Conservation (phyloP, 176 grass and related monocot species). For the Elaeis guineensis region DNA sequence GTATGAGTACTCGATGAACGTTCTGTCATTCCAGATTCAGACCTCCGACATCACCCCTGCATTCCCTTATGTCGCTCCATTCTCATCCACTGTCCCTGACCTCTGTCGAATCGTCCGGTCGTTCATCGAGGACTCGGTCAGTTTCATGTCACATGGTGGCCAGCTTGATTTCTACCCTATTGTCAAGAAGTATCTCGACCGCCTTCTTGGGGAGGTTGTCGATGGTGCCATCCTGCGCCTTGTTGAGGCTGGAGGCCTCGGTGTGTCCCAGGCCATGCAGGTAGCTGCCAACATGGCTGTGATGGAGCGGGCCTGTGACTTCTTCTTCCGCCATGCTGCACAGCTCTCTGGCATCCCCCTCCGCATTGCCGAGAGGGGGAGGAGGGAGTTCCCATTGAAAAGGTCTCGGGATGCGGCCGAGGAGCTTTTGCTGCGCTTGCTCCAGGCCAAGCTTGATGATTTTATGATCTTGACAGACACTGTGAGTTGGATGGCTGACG, state of each 20-base stretch:
- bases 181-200: slow-evolving; percentile 89
- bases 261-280: slow-evolving; percentile 93
- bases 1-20: slow-evolving; percentile 99
- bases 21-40: slow-evolving; percentile 94
- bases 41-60: slow-evolving; percentile 88
- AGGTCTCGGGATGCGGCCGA: slow-evolving; percentile 66
- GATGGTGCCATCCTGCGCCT: slow-evolving; percentile 63
- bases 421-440: slow-evolving; percentile 52
- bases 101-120: slow-evolving; percentile 92
- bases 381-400: slow-evolving; percentile 68
- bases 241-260: slow-evolving; percentile 59
- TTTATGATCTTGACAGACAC: slow-evolving; percentile 68
- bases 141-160: slow-evolving; percentile 94
- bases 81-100: slow-evolving; percentile 83
- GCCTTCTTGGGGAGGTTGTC: slow-evolving; percentile 69
- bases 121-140: slow-evolving; percentile 93
- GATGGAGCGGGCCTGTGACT: slow-evolving; percentile 95
- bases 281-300: slow-evolving; percentile 89
- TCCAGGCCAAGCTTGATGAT: slow-evolving; percentile 69
- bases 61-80: slow-evolving; percentile 87
- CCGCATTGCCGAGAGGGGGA: slow-evolving; percentile 55
- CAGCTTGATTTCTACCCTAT: slow-evolving; percentile 71
- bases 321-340: slow-evolving; percentile 81
- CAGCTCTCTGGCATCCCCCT: slow-evolving; percentile 75
- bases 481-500: slow-evolving; percentile 87